phyloP scores from a whole-genome alignment of 2,329 filamentous ascomycete species.

The Beauveria scarabaeidicola region DNA sequence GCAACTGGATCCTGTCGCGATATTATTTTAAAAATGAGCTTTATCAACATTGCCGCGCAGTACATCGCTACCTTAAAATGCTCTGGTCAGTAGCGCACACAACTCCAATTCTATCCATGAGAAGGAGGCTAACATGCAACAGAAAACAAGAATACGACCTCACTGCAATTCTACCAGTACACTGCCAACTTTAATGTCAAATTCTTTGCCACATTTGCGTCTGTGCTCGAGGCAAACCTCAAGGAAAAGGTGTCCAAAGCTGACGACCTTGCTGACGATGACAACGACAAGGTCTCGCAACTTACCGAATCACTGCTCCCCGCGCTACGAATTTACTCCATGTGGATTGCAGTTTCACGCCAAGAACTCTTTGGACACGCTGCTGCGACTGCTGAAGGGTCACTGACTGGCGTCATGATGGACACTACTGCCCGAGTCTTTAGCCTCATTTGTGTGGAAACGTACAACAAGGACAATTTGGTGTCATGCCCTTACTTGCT shows the following conservation, averaged over 20 bases:
- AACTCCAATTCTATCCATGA: neutral
- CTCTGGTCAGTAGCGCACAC: conserved; percentile 22
- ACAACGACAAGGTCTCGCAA: conserved; percentile 25
- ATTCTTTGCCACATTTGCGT: conserved; percentile 64
- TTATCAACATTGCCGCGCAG: conserved; percentile 82
- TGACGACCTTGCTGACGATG: conserved; percentile 17
- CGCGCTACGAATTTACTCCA: conserved; percentile 43
- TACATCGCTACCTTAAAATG: conserved; percentile 47
- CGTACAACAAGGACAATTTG: conserved; percentile 30
- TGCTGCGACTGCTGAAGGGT: conserved; percentile 30
- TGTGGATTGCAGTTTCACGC: conserved; percentile 43
- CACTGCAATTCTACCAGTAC: conserved; percentile 49
- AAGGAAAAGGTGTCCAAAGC: conserved; percentile 21
- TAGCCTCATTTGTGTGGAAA: conserved; percentile 37
- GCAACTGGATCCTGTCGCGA: conserved; percentile 58
- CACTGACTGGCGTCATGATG: conserved; percentile 38
- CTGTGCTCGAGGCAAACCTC: conserved; percentile 62
- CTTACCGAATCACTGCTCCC: conserved; percentile 38
- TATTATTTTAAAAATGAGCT: conserved; percentile 66
- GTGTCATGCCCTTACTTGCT: conserved; percentile 41
- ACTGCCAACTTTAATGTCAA: conserved; percentile 71
- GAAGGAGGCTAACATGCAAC: conserved; percentile 14
- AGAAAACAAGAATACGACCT: conserved; percentile 39
- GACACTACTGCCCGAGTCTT: conserved; percentile 37
- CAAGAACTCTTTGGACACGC: conserved; percentile 38